phyloP scores from a whole-genome alignment of 192 early-diverging fungal species.

The Linnemannia zychae region DNA sequence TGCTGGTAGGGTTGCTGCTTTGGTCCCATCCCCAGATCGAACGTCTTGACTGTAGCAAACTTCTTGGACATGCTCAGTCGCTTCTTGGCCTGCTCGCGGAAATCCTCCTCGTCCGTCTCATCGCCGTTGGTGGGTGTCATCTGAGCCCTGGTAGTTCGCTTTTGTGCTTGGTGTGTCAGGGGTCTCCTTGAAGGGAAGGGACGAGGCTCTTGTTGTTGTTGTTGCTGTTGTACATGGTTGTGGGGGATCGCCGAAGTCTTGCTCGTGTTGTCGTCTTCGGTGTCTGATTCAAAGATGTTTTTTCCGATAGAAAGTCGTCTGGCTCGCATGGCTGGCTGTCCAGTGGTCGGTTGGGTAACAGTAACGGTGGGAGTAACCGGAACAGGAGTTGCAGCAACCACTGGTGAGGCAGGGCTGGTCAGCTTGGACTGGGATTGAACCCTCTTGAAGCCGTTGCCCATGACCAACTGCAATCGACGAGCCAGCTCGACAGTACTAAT shows the following conservation, averaged over 20 bases:
- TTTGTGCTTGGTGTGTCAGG: conserved; percentile 37
- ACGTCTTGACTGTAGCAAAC: background rate
- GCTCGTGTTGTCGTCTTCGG: conserved; percentile 22
- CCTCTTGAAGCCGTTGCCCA: conserved; percentile 24
- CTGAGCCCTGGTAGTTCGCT: conserved; percentile 27
- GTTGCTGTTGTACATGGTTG: background rate
- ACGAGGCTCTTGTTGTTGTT: background rate
- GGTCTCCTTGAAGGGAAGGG: background rate
- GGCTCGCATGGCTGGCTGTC: conserved; percentile 44
- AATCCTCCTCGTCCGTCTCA: conserved; percentile 52
- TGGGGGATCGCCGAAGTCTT: background rate
- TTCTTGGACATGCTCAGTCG: conserved; percentile 1
- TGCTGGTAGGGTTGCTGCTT: background rate
- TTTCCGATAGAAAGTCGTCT: conserved; percentile 44
- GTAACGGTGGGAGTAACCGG: background rate
- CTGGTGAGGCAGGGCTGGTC: background rate
- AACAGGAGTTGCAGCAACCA: background rate
- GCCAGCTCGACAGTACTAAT: conserved; percentile 16
- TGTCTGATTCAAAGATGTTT: conserved; percentile 45
- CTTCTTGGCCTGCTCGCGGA: conserved; percentile 23
- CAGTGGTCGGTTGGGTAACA: background rate
- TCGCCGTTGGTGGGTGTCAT: conserved; percentile 22
- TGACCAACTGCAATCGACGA: conserved; percentile 30
- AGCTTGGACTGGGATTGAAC: conserved; percentile 32
- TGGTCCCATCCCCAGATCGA: background rate